These are phyloP conservation scores for Sclerotinia glacialis DNA, from an alignment of 2,329 filamentous ascomycete genomes.

Conservation along the genomic window DNA sequence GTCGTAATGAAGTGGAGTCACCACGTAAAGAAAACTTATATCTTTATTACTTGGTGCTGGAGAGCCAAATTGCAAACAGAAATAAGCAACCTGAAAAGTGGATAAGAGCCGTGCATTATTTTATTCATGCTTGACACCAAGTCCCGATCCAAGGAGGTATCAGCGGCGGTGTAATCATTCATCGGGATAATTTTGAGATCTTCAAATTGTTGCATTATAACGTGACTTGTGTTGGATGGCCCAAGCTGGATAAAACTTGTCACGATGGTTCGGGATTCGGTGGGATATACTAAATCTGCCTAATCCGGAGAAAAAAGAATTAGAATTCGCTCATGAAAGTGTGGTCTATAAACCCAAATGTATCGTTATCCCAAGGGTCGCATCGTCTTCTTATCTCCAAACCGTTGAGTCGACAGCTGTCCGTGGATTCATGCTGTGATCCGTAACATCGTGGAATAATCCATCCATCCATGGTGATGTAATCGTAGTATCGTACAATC, in stretches of 20 bases:
- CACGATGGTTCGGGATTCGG: neutral
- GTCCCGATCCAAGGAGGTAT: neutral
- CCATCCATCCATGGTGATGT: neutral
- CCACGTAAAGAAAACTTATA: constrained; percentile 6
- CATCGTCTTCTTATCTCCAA: neutral
- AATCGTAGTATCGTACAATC: neutral
- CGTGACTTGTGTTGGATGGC: neutral
- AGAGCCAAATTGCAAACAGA: neutral
- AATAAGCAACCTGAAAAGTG: neutral
- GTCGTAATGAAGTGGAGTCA: neutral
- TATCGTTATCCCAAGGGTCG: neutral
- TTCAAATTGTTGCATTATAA: neutral
- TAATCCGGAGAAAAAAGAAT: neutral
- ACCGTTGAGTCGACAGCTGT: no score
- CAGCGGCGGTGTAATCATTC: neutral
- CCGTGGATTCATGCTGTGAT: neutral
- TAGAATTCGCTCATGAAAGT: neutral
- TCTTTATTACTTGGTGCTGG: neutral
- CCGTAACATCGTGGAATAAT: neutral
- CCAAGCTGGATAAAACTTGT: neutral
- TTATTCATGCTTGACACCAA: neutral
- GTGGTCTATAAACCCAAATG: neutral
- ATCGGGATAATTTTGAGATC: neutral
- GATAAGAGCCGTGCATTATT: neutral
- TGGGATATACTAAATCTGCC: neutral